Base-by-base conservation (phyloP, 345 rosid genomes). In the Melaleuca alternifolia region DNA sequence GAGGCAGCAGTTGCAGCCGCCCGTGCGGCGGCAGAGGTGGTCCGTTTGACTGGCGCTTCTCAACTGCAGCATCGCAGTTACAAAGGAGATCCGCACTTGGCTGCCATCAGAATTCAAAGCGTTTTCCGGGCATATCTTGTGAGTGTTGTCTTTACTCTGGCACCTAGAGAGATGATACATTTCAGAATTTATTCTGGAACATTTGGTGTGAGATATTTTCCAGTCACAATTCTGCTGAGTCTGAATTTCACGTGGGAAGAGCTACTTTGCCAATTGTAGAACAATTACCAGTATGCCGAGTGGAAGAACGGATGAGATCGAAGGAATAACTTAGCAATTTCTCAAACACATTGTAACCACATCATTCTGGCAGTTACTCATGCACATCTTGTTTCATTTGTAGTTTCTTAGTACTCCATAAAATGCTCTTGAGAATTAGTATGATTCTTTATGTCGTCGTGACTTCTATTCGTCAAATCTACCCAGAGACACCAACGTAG, bases 1-100 rank as follows among this genome's bases (percentile, higher is more conserved):
- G 95, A 97, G 90, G 99, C 98, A 5, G 98, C 98, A 0, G 93
- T 97, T 86, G 96, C 96, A 51, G 96, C 99, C 3, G 99, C 98
- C 30, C 92, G 91, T 13, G 98, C 98, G 2, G 99, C 99, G 1
- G 98, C 98, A n/a, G 98, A 96, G 90, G 95, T 96, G 87, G 99
- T 97, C 56, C 90, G 94, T 23, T 93, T 96, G 83, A 92, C 96
- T 0, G 90, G 88, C 24, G 86, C 90, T 76, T 92, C 95, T n/a
- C 88, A 90, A 11, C 79, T 93, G 85, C 88, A 59, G 84, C 88
- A 83, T 86, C 88, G 41, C 76, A 86, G 87, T 54, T 86, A 89
- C 53, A 86, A 81, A 8, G 84, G 41, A 7, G 92, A 92, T 48
- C 89, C 85, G 11, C 86, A 87, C 83, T 54, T 54, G 87, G 95